phyloP scores from a whole-genome alignment of 352 stramenopile species.

The Globisporangium alternatum region DNA sequence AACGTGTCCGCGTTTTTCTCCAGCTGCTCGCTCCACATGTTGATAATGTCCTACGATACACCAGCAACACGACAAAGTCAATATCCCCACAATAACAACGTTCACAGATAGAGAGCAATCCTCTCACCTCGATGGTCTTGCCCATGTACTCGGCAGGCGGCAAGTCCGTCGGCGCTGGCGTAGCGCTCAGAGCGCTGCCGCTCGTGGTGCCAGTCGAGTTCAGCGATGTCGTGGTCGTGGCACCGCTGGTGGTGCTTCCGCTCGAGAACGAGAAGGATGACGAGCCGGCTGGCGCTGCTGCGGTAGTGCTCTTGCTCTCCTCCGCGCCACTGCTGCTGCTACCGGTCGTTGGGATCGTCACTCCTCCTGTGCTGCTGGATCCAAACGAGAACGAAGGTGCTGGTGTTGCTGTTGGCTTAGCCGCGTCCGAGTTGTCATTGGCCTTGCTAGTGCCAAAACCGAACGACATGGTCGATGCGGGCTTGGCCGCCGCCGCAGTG shows the following conservation, averaged over 20 bases:
- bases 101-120: not conserved
- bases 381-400: constrained; percentile 8
- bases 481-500: not conserved
- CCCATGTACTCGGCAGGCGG: constrained; percentile 83
- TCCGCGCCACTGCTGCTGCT: constrained; percentile 2
- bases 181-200: constrained; percentile 22
- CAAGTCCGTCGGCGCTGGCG: constrained; percentile 49
- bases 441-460: constrained; percentile 5
- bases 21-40: constrained; percentile 87
- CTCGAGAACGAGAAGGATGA: constrained; percentile 13
- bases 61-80: not conserved
- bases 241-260: constrained; percentile 5
- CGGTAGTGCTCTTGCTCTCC: constrained; percentile 6
- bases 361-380: not conserved
- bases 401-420: constrained; percentile 1
- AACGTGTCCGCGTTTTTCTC: constrained; percentile 85
- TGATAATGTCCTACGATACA: constrained; percentile 74
- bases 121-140: constrained; percentile 71
- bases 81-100: not conserved
- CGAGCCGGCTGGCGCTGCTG: constrained; percentile 6
- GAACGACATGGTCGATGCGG: constrained; percentile 5
- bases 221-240: constrained; percentile 18
- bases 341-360: not conserved
- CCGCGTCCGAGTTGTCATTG: not conserved
- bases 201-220: constrained; percentile 15